Base-by-base conservation (phyloP, 352 stramenopile species). In the Globisporangium radiosum region DNA sequence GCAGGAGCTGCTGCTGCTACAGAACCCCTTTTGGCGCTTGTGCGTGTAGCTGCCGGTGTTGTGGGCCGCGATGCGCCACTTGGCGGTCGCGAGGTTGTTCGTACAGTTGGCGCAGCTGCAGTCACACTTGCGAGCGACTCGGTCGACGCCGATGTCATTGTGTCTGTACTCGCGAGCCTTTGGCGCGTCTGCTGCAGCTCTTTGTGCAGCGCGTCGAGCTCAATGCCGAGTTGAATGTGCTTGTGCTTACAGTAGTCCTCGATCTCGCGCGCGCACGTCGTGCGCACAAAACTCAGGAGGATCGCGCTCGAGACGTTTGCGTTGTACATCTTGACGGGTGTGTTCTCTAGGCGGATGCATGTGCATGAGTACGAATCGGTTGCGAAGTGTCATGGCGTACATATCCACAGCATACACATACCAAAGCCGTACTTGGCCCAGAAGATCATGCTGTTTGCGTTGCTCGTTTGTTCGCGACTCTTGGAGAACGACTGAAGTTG, bases 371-470 rank as follows among this genome's bases (percentile, higher is more conserved):
- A 2, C 25, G 25, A 33, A 33, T 33, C 25, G 25, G 25, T 33
- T 33, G 2, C 25, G 25, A 33, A 33, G 25, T 33, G 25, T 3
- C 25, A 33, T 38, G 40, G 43, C 5, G 14, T 52, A 43, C 42
- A 47, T n/a, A 36, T 17, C 19, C 25, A 3, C 25, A 33, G 25
- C 15, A n/a, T 37, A 37, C 42, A 52, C 79, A 42, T 63, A 91
- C 83, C 80, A 50, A 92, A 90, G 62, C 83, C 83, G 77, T 90
- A 90, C 66, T 88, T 90, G 56, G 89, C 73, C 75, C 74, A 90
- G 70, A 90, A 76, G 66, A 92, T 87, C 75, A 80, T 85, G 55
- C 14, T 61, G 36, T 36, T 38, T 8, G 33, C 42, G 25, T 19
- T 33, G 7, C 5, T 14, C 25, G 25, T 33, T 33, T 3, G 25